Evolutionary conservation across 2,329 filamentous ascomycete genomes (phyloP).

Genomic region (Pseudocercospora cruenta): DNA sequence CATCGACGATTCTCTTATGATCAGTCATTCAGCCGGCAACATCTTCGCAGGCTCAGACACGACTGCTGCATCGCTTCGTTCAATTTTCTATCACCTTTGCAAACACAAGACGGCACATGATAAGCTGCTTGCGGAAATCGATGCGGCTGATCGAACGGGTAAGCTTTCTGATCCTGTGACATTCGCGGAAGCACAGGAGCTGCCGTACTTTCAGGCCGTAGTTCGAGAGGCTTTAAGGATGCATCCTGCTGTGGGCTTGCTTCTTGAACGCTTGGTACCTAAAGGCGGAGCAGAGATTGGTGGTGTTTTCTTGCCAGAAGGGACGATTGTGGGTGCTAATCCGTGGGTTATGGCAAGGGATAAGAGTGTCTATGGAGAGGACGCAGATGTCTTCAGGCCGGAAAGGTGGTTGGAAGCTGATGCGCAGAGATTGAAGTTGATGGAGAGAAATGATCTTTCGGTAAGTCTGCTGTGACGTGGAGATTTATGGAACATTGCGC

Average conservation of each 20-base stretch:
- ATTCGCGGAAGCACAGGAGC: constrained; percentile 38
- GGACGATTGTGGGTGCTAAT: constrained; percentile 38
- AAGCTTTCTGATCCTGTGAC: constrained; percentile 37
- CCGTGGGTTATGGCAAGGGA: constrained; percentile 41
- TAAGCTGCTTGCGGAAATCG: constrained; percentile 42
- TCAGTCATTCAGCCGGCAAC: constrained; percentile 48
- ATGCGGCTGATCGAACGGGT: constrained; percentile 30
- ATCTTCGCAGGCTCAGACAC: constrained; percentile 48
- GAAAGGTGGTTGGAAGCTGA: constrained; percentile 47
- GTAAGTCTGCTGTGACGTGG: constrained; percentile 1
- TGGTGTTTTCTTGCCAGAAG: constrained; percentile 39
- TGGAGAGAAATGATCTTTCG: constrained; percentile 39
- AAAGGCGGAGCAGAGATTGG: constrained; percentile 43
- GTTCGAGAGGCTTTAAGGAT: constrained; percentile 51
- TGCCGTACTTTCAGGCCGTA: constrained; percentile 49
- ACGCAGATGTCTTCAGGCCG: constrained; percentile 40
- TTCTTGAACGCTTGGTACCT: constrained; percentile 45
- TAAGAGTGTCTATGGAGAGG: constrained; percentile 35
- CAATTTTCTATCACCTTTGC: constrained; percentile 45
- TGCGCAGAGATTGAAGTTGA: constrained; percentile 47
- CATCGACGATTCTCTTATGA: constrained; percentile 27
- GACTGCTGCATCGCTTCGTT: constrained; percentile 27
- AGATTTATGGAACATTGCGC: neutral
- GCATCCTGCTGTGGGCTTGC: constrained; percentile 49
- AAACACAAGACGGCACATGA: constrained; percentile 38